Evolutionary conservation across 73 alveolate genomes (phyloP).

Genomic region (Tetrahymena borealis): DNA sequence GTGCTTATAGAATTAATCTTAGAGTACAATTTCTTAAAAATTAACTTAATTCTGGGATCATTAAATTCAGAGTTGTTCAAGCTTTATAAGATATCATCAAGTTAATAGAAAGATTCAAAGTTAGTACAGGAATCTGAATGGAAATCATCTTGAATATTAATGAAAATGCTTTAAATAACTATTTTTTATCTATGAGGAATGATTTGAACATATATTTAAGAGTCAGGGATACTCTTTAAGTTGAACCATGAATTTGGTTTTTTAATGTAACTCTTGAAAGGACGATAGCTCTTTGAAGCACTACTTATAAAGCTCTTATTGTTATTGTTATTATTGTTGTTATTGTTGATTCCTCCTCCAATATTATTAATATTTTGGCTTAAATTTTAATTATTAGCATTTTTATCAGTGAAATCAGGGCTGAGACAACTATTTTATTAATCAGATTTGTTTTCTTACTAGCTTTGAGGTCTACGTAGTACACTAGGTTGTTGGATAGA

Average conservation of each 20-base stretch:
- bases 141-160: background rate
- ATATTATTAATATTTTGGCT: no score
- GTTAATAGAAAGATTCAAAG: background rate
- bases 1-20: background rate
- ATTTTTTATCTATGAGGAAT: background rate
- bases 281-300: background rate
- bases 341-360: background rate
- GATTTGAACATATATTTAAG: background rate
- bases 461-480: background rate
- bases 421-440: background rate
- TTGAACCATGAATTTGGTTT: background rate
- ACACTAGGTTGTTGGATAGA: no score
- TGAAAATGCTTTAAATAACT: background rate
- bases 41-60: background rate
- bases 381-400: background rate
- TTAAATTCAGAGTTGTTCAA: background rate
- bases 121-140: background rate
- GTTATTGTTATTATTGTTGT: background rate
- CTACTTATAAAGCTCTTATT: background rate
- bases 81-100: background rate
- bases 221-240: background rate
- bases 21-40: background rate
- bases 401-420: background rate
- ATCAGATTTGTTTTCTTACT: background rate
- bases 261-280: background rate